These are phyloP conservation scores for Solanum hybrid DNA, from an alignment of 305 asterid species.

Conservation along the genomic window DNA sequence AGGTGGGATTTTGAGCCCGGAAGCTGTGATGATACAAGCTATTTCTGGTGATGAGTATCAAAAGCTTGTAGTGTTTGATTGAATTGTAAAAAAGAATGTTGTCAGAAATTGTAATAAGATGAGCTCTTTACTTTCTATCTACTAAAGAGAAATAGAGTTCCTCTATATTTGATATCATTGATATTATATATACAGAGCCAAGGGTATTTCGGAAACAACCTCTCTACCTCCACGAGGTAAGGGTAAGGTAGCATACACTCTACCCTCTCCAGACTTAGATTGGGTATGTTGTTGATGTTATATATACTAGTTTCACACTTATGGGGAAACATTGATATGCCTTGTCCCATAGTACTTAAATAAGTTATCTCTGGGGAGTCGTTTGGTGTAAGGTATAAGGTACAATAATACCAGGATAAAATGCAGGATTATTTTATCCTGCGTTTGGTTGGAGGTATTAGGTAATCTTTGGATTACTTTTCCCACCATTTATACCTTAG, in stretches of 20 bases:
- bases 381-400: not conserved
- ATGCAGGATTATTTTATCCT: not conserved
- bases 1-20: not conserved
- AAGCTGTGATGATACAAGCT: conserved; percentile 12
- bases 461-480: not conserved
- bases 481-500: not conserved
- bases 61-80: conserved; percentile 15
- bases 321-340: not conserved
- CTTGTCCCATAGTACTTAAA: not conserved
- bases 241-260: not conserved
- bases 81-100: not conserved
- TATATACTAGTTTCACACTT: not conserved
- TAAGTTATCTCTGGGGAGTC: not conserved
- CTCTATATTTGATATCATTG: not conserved
- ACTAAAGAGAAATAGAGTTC: not conserved
- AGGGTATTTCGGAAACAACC: not conserved
- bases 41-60: conserved; percentile 16
- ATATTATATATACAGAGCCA: not conserved
- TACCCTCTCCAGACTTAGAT: not conserved
- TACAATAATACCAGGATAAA: too few relatives aligned
- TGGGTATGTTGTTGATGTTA: not conserved
- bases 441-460: not conserved
- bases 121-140: not conserved
- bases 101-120: not conserved
- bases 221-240: not conserved